Evolutionary conservation across 192 early-diverging fungal species (phyloP).

Genomic region (Backusella mclennaniae): DNA sequence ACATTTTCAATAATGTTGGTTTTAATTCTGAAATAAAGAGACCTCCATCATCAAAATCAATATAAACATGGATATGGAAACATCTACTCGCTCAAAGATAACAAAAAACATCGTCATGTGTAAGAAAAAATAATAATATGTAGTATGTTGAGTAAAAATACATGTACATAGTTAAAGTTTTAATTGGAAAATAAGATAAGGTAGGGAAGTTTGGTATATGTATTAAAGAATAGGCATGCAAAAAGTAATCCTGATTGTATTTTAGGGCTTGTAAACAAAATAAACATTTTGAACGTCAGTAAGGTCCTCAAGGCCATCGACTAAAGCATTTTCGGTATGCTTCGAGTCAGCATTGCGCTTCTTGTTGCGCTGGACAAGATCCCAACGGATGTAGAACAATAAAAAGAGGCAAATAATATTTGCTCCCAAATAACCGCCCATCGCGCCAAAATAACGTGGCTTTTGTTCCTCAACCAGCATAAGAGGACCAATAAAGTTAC

Average conservation of each 20-base stretch:
- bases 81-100: too few species aligned
- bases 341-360: neutral
- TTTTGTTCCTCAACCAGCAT: constrained; percentile 7
- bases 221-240: neutral
- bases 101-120: too few species aligned
- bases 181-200: too few species aligned
- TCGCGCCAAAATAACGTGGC: constrained; percentile 20
- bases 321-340: too few species aligned
- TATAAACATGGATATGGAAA: too few species aligned
- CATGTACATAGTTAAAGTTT: too few species aligned
- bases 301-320: constrained; percentile 2
- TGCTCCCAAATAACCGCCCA: constrained; percentile 14
- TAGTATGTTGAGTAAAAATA: too few species aligned
- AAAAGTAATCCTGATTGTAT: neutral
- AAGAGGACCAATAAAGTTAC: constrained; percentile 20
- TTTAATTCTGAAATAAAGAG: too few species aligned
- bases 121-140: too few species aligned
- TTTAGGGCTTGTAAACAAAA: constrained; percentile 6
- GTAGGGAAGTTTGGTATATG: neutral
- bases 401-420: constrained; percentile 6
- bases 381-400: neutral
- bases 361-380: constrained; percentile 9
- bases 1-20: too few species aligned
- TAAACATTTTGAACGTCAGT: constrained; percentile 3
- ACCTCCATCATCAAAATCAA: too few species aligned